Evolutionary conservation across 352 stramenopile species (phyloP), one percentile per base, ranked within the genome.

Genomic region (Globisporangium lucens): DNA sequence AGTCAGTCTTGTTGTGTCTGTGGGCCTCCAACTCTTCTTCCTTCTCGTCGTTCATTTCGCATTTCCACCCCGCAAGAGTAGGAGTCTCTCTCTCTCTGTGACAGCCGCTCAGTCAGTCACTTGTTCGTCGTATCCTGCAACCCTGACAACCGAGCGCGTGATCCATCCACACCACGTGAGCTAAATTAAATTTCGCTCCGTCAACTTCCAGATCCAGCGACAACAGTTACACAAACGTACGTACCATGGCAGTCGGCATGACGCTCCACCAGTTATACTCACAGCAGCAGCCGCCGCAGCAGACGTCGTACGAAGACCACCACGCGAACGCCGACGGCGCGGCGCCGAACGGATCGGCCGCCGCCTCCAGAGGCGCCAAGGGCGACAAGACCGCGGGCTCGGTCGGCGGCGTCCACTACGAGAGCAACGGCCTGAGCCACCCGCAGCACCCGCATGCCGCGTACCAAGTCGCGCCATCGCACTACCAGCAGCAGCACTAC

Each of bases 191-290:
- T 43, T 41, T 41, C 24, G 30, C 27, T 22, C 12, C 30, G 27
- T 59, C 53, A 20, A 17, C 38, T 46, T 33, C 53, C n/a, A 59
- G n/a, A 24, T 22, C 3, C 49, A 24, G 2, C 22, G 8, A 30
- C 53, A 12, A 59, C 52, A 56, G 49, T 56, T 56, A 29, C 24
- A 53, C 51, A 17, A 33, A 24, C 13, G 9, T 36, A 58, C 15
- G 10, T 20, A 72, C 51, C 53, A 88, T 88, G 79, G 78, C 80
- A 38, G 76, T 80, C 51, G 80, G 84, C 36, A 92, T 90, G 83
- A 90, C 83, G 24, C 76, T 92, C 46, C 84, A 89, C 61, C 83
- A 92, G 63, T 76, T 90, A 62, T 90, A 92, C 70, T 75, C 81
- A 13, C 63, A 68, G 38, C 63, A 68, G 38, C 52, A 62, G 17